phyloP scores from a whole-genome alignment of 352 stramenopile genomes.

The Globisporangium viniferum region DNA sequence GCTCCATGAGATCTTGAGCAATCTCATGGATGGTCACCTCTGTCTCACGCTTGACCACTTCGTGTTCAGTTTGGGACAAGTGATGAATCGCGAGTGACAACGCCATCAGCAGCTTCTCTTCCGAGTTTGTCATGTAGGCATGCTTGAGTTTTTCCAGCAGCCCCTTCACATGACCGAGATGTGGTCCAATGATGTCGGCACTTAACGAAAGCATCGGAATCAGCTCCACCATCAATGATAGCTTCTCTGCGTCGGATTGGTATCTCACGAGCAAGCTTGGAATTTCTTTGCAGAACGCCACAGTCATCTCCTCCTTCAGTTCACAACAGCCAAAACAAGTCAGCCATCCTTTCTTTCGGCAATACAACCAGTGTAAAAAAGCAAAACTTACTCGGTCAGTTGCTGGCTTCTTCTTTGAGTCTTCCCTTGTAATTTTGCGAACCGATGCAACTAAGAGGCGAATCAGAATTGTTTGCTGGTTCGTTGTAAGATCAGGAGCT shows the following conservation, averaged over 20 bases:
- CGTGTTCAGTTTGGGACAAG: slow-evolving; percentile 66
- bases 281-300: slow-evolving; percentile 80
- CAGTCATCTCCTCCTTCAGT: slow-evolving; percentile 67
- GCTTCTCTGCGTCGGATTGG: slow-evolving; percentile 77
- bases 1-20: slow-evolving; percentile 63
- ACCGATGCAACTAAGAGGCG: slow-evolving; percentile 65
- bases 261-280: slow-evolving; percentile 70
- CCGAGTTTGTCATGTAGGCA: slow-evolving; percentile 60
- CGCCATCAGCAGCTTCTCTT: slow-evolving; percentile 66
- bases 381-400: slow-evolving; percentile 43
- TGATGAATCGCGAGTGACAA: slow-evolving; percentile 68
- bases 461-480: slow-evolving; percentile 81
- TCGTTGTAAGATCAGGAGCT: slow-evolving; percentile 66
- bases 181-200: slow-evolving; percentile 63
- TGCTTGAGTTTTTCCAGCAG: slow-evolving; percentile 78
- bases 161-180: slow-evolving; percentile 60
- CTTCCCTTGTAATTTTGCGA: slow-evolving; percentile 47
- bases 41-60: slow-evolving; percentile 74
- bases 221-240: slow-evolving; percentile 69
- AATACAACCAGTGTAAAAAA: neutral
- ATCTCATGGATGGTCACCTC: slow-evolving; percentile 76
- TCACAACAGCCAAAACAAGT: neutral
- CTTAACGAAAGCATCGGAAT: slow-evolving; percentile 68
- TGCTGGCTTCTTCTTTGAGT: slow-evolving; percentile 48
- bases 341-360: neutral